Evolutionary conservation across 768 basidiomycete species (phyloP), one percentile per base, ranked within the genome.

Genomic region (Omphalotus guepiniiformis): DNA sequence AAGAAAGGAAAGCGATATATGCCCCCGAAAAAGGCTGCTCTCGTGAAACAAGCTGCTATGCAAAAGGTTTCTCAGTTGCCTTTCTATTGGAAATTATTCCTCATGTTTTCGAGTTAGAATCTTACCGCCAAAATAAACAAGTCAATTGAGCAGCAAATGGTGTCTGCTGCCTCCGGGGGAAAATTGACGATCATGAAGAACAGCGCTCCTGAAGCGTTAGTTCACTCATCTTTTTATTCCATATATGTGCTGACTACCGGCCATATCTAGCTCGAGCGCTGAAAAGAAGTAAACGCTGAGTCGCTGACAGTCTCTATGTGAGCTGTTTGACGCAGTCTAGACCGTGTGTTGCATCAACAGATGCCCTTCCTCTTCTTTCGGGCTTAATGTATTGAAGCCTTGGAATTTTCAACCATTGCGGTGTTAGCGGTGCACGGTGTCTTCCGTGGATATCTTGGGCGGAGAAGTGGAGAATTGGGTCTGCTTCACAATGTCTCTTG

Each of bases 181-280:
- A 92, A 90, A 63, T 73, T 97, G 52, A 90, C 90, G 23, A 93
- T 97, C 63, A 92, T 97, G 92, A 89, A 88, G 68, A 79, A 83
- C 51, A 64, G 68, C 12, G 71, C 64, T 16, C 61, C 72, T 30
- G 75, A 79, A 39, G 9, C 26, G 46, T 47, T 12, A 18, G 45
- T 38, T 15, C 38, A 19, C 4, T 6, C 6, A 26, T 26, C 2
- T 7, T 29, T 25, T 12, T 26, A 32, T 9, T 32, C 30, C n/a
- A 47, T 38, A 18, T 3, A 13, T 44, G 2, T 16, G n/a, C n/a
- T n/a, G n/a, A n/a, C n/a, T n/a, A n/a, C n/a, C n/a, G n/a, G n/a
- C n/a, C n/a, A n/a, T n/a, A n/a, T n/a, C n/a, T n/a, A n/a, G n/a
- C n/a, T n/a, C n/a, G n/a, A n/a, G n/a, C n/a, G n/a, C n/a, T 27